Conservation (phyloP, 2,329 filamentous ascomycete genomes). For the Reticulascus tulasneorum region DNA sequence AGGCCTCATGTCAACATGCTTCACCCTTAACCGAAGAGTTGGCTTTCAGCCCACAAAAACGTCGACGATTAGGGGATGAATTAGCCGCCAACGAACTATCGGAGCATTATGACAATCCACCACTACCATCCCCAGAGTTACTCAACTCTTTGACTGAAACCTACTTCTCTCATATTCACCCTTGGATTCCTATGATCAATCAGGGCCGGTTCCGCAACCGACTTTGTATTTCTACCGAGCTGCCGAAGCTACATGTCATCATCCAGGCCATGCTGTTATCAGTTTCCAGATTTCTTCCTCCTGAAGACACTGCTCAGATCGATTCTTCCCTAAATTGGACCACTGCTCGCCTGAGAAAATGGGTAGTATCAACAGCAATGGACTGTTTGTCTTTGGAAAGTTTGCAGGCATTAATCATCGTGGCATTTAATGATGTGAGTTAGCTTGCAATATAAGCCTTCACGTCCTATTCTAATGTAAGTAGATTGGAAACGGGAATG, state of each 20-base stretch:
- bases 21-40: background rate
- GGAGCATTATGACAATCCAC: background rate
- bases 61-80: background rate
- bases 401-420: constrained; percentile 30
- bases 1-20: background rate
- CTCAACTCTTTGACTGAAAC: constrained; percentile 23
- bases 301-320: constrained; percentile 14
- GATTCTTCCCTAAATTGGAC: constrained; percentile 1
- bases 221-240: constrained; percentile 17
- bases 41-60: background rate
- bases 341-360: constrained; percentile 9
- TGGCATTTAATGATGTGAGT: constrained; percentile 31
- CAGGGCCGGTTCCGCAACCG: constrained; percentile 23
- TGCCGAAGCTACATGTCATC: constrained; percentile 22
- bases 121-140: constrained; percentile 8
- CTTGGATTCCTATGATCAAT: constrained; percentile 35
- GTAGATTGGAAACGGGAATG: constrained; percentile 25
- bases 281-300: constrained; percentile 22
- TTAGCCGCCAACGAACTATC: background rate
- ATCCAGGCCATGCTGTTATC: constrained; percentile 29
- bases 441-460: constrained; percentile 14
- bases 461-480: constrained; percentile 3
- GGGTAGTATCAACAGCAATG: constrained; percentile 24
- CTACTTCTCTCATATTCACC: constrained; percentile 32
- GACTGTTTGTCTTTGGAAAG: constrained; percentile 29